Conservation (phyloP, 1,284 basidiomycete species). For the Boletellus sp. region DNA sequence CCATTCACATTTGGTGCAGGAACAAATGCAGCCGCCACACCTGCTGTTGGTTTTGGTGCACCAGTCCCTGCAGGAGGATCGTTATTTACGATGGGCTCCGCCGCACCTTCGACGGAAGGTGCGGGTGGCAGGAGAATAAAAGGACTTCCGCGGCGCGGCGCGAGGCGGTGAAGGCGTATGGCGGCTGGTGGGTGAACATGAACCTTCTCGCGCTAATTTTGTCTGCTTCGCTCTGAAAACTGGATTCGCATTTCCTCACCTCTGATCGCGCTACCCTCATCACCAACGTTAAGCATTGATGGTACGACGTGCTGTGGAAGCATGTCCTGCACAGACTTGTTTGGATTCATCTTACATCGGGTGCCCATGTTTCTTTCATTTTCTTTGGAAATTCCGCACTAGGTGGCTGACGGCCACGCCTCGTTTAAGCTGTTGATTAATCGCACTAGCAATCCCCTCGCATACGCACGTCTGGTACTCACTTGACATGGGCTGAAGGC, state of each 20-base stretch:
- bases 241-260: constrained; percentile 5
- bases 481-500: constrained; percentile 34
- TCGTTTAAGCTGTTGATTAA: constrained; percentile 13
- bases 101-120: constrained; percentile 37
- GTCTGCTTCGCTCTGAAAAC: constrained; percentile 14
- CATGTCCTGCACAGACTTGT: constrained; percentile 8
- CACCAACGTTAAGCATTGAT: constrained; percentile 26
- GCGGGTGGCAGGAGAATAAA: constrained; percentile 45
- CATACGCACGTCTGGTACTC: constrained; percentile 16
- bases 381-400: constrained; percentile 12
- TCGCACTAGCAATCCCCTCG: constrained; percentile 12
- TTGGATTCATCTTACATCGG: constrained; percentile 7
- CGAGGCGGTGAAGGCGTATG: constrained; percentile 22
- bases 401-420: constrained; percentile 33
- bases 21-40: constrained; percentile 30
- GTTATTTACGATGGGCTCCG: constrained; percentile 57
- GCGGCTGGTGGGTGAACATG: constrained; percentile 14
- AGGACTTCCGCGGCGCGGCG: constrained; percentile 46
- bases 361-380: constrained; percentile 7
- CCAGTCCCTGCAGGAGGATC: constrained; percentile 35
- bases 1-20: constrained; percentile 36
- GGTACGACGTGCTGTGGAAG: constrained; percentile 3
- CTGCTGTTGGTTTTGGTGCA: constrained; percentile 41
- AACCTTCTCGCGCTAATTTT: constrained; percentile 4
- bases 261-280: constrained; percentile 16